Percentiles rank a stretch among this genome's conserved stretches.
These are phyloP conservation scores for Panicum virgatum DNA, from an alignment of 202 grass and related monocot genomes.

Conservation along the genomic window DNA sequence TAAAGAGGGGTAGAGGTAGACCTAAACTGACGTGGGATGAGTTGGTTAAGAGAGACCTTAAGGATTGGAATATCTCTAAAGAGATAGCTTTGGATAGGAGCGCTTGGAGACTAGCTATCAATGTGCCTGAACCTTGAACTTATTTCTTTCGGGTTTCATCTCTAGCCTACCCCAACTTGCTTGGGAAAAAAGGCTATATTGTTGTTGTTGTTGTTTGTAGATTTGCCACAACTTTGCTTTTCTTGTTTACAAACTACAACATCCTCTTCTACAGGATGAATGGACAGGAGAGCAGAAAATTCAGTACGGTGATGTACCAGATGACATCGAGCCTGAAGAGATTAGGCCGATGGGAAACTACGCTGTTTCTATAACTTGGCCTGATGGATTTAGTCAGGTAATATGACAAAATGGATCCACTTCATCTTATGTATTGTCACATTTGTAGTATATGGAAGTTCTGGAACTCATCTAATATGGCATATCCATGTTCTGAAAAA, in stretches of 20 bases:
- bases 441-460: background rate
- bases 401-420: conserved; percentile 13
- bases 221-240: background rate
- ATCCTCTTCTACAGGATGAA: conserved; percentile 64
- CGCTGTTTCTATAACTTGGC: conserved; percentile 97
- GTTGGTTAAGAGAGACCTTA: too few species aligned
- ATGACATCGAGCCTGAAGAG: conserved; percentile 95
- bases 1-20: too few species aligned
- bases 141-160: too few species aligned
- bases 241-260: conserved; percentile 20
- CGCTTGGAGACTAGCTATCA: too few species aligned
- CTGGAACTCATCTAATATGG: background rate
- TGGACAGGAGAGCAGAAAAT: conserved; percentile 97
- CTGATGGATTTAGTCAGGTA: conserved; percentile 97
- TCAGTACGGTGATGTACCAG: conserved; percentile 83
- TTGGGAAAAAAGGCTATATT: too few species aligned
- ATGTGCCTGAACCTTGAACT: too few species aligned
- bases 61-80: too few species aligned
- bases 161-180: too few species aligned
- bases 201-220: too few species aligned
- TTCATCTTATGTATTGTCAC: background rate
- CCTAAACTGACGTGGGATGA: too few species aligned
- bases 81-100: too few species aligned
- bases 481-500: conserved; percentile 10
- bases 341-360: conserved; percentile 97